Conservation (phyloP, 1,284 basidiomycete genomes). For the Gymnopus androsaceus region DNA sequence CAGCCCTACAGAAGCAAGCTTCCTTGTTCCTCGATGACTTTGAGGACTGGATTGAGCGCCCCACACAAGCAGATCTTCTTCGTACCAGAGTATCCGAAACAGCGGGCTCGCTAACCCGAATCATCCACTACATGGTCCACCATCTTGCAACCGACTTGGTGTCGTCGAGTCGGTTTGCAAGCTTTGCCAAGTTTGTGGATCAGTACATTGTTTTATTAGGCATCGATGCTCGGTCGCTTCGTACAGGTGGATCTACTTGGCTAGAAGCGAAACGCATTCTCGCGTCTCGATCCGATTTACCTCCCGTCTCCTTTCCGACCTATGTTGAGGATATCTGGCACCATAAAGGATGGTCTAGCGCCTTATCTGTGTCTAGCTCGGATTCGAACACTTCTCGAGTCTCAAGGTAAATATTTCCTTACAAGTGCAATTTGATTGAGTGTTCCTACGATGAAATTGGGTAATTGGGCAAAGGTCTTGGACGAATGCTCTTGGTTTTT, state of each 20-base stretch:
- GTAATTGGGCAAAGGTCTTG: too few relatives aligned
- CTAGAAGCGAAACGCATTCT: slow-evolving; percentile 3
- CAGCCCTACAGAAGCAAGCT: not conserved
- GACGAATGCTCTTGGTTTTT: too few relatives aligned
- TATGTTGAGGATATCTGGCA: too few relatives aligned
- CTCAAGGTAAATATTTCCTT: too few relatives aligned
- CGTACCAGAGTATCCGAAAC: not conserved
- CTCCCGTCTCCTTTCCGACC: slow-evolving; percentile 1
- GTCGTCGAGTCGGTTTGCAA: not conserved
- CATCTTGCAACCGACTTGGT: not conserved
- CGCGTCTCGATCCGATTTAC: not conserved
- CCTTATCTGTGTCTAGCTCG: too few relatives aligned
- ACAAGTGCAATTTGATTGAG: too few relatives aligned
- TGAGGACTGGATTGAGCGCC: slow-evolving; percentile 1
- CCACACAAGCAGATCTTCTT: not conserved
- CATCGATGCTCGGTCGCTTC: not conserved
- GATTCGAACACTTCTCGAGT: too few relatives aligned
- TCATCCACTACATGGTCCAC: slow-evolving; percentile 3
- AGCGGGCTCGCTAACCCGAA: not conserved
- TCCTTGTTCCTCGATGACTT: not conserved
- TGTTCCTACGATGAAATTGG: too few relatives aligned
- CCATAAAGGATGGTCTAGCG: too few relatives aligned
- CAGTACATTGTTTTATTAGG: not conserved
- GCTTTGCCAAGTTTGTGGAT: slow-evolving; percentile 2
- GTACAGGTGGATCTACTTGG: slow-evolving; percentile 1